Evolutionary conservation across 352 stramenopile genomes (phyloP).

Genomic region (Phytophthora brassicae): DNA sequence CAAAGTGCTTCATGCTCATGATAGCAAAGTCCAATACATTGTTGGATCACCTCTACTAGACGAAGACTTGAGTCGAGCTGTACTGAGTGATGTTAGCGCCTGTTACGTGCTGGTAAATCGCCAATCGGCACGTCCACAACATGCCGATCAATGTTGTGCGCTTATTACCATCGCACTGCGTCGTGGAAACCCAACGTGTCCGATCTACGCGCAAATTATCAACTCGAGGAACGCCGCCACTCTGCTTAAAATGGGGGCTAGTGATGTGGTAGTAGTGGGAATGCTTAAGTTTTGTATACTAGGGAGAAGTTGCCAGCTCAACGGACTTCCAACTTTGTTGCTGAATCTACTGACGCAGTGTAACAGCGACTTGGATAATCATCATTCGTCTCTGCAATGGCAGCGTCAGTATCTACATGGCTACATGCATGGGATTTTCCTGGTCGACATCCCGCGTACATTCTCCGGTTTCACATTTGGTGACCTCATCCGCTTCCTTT

Average conservation of each 20-base stretch:
- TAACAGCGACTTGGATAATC: constrained; percentile 52
- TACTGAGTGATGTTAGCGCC: constrained; percentile 50
- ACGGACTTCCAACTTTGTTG: constrained; percentile 65
- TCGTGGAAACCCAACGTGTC: constrained; percentile 64
- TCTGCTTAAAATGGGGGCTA: constrained; percentile 76
- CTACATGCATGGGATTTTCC: constrained; percentile 70
- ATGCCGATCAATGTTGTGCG: constrained; percentile 68
- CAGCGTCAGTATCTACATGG: constrained; percentile 71
- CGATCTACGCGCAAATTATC: constrained; percentile 81
- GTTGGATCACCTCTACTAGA: constrained; percentile 80
- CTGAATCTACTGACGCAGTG: constrained; percentile 64
- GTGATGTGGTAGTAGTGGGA: constrained; percentile 66
- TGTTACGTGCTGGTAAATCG: constrained; percentile 79
- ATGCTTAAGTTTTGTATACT: constrained; percentile 78
- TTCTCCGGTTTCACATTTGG: constrained; percentile 82
- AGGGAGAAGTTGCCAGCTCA: constrained; percentile 64
- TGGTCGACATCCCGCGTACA: constrained; percentile 76
- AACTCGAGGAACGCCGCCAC: constrained; percentile 62
- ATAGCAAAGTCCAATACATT: constrained; percentile 84
- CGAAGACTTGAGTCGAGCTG: constrained; percentile 66
- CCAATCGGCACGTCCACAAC: constrained; percentile 47
- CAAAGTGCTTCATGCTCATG: constrained; percentile 72
- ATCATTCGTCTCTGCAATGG: constrained; percentile 61
- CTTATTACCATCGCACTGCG: constrained; percentile 78
- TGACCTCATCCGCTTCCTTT: constrained; percentile 78